Evolutionary conservation across 202 grass and related monocot genomes (phyloP).

Genomic region (Cymbopogon flexuosus): DNA sequence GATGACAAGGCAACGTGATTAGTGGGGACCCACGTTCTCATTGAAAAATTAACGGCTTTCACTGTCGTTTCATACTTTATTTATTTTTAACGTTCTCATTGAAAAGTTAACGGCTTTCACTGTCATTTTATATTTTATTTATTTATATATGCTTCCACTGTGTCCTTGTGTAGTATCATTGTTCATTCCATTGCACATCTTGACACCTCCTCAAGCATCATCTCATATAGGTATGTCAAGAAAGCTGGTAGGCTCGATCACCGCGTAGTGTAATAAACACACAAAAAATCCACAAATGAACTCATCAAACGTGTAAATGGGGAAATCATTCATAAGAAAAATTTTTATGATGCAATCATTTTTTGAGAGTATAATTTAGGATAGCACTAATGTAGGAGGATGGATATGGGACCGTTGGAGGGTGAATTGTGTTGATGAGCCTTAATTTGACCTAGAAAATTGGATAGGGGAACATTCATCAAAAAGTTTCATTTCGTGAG

Average conservation of each 20-base stretch:
- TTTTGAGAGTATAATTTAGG: no score
- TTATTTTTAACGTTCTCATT: neutral
- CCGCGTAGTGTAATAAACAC: no score
- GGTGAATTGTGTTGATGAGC: no score
- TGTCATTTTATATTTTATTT: neutral
- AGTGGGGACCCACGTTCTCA: slow-evolving; percentile 6
- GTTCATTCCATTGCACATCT: neutral
- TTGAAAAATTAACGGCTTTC: neutral
- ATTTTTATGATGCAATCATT: no score
- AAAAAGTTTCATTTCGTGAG: no score
- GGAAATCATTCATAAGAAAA: no score
- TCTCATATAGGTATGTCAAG: neutral
- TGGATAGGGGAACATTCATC: no score
- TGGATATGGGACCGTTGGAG: no score
- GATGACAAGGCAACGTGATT: neutral
- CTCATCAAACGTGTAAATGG: no score
- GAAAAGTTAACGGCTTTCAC: neutral
- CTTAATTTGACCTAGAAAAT: no score
- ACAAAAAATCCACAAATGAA: neutral
- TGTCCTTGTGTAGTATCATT: neutral
- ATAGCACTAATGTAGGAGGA: no score
- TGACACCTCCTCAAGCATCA: neutral
- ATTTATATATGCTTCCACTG: neutral
- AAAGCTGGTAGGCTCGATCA: no score
- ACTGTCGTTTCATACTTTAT: neutral